Evolutionary conservation across 2,329 filamentous ascomycete species (phyloP).

Genomic region (Aspergillus pseudotamarii): DNA sequence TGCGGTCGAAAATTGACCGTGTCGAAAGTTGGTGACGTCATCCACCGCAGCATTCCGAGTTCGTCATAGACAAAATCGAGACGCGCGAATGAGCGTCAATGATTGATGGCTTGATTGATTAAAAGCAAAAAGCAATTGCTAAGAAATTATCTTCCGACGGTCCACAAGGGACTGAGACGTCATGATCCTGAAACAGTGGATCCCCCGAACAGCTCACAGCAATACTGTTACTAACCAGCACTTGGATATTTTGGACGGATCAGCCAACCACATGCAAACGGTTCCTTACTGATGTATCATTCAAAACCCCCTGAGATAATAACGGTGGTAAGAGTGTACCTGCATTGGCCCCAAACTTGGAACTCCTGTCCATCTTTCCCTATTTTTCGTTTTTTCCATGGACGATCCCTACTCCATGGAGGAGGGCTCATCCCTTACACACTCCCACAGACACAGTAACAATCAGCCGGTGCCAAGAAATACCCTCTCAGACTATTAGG

Average conservation of each 20-base stretch:
- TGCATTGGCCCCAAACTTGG: neutral
- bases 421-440: neutral
- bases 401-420: neutral
- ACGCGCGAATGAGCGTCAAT: neutral
- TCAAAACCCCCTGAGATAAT: neutral
- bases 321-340: neutral
- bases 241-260: neutral
- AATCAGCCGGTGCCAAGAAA: conserved; percentile 1
- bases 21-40: neutral
- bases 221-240: neutral
- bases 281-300: neutral
- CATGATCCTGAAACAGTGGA: neutral
- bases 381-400: neutral
- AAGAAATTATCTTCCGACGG: neutral
- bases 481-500: neutral
- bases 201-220: neutral
- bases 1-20: neutral
- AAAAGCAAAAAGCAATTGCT: neutral
- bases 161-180: neutral
- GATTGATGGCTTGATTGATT: no score
- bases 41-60: neutral
- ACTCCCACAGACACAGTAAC: neutral
- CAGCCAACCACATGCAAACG: neutral
- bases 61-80: no score
- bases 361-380: neutral